These are phyloP conservation scores for Botrytis elliptica DNA, from an alignment of 2,329 filamentous ascomycete species.

Conservation along the genomic window DNA sequence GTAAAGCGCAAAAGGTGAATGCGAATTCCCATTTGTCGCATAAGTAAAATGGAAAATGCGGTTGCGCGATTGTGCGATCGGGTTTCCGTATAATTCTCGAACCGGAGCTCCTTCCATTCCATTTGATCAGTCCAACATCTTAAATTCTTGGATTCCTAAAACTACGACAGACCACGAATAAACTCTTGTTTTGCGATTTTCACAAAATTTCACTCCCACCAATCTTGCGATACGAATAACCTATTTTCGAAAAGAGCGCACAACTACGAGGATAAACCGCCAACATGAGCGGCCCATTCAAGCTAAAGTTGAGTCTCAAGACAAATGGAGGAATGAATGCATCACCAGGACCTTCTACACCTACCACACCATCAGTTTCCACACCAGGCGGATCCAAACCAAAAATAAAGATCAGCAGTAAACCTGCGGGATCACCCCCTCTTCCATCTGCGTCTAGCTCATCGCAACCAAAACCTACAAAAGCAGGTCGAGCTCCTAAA, in stretches of 20 bases:
- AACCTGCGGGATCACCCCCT: constrained; percentile 29
- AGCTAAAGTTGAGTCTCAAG: constrained; percentile 27
- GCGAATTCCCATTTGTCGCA: background rate
- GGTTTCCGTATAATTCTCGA: constrained; percentile 24
- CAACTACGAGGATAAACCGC: background rate
- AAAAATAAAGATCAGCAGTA: constrained; percentile 38
- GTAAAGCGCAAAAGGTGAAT: background rate
- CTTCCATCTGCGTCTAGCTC: constrained; percentile 25
- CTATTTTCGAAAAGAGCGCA: background rate
- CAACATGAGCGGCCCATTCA: constrained; percentile 31
- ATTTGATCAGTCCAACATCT: background rate
- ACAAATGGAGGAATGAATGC: constrained; percentile 16
- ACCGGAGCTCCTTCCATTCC: background rate
- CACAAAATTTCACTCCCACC: background rate
- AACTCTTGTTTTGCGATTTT: background rate
- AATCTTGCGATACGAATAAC: background rate
- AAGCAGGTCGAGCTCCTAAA: constrained; percentile 59
- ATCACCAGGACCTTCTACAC: constrained; percentile 17
- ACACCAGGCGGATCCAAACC: constrained; percentile 31
- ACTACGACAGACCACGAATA: background rate
- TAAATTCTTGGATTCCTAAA: background rate
- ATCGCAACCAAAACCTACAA: constrained; percentile 48
- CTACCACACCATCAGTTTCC: constrained; percentile 24
- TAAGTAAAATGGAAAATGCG: constrained; percentile 13
- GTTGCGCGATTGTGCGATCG: constrained; percentile 16